These are phyloP conservation scores for Colletotrichum melonis DNA, from an alignment of 2,329 filamentous ascomycete genomes.

Conservation along the genomic window DNA sequence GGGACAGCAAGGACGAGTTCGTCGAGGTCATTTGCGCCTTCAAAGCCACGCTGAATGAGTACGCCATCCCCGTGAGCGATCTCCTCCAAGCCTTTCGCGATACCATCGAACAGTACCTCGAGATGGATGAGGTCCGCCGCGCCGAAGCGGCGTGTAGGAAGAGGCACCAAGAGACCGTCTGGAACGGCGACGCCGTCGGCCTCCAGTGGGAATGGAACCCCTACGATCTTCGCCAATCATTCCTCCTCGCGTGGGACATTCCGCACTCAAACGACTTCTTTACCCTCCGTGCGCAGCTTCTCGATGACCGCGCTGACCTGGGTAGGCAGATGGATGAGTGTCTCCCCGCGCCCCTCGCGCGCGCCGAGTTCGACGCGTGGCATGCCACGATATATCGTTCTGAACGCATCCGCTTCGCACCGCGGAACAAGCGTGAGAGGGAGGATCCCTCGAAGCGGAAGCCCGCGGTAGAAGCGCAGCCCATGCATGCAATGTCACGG, in stretches of 20 bases:
- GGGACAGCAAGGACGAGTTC: constrained; percentile 4
- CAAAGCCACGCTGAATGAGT: constrained; percentile 22
- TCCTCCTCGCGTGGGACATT: neutral
- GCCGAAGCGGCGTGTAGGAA: neutral
- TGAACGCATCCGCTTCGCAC: neutral
- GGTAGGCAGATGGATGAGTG: neutral
- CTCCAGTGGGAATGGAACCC: constrained; percentile 11
- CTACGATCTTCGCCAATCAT: neutral
- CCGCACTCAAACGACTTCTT: neutral
- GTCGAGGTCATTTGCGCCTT: constrained; percentile 19
- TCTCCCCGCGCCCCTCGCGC: neutral
- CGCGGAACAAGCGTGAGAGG: neutral
- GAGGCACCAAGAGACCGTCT: neutral
- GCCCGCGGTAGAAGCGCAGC: neutral
- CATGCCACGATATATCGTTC: constrained; percentile 10
- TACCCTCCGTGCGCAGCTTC: neutral
- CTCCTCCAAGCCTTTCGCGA: neutral
- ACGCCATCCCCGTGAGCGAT: neutral
- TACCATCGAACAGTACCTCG: neutral
- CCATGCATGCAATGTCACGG: constrained; percentile 10
- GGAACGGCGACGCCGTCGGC: neutral
- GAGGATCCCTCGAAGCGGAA: neutral
- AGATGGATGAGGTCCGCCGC: neutral
- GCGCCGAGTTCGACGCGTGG: constrained; percentile 6
- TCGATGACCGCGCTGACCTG: neutral